Evolutionary conservation across 2,329 filamentous ascomycete species (phyloP).

Genomic region (Fusarium goolgardi): DNA sequence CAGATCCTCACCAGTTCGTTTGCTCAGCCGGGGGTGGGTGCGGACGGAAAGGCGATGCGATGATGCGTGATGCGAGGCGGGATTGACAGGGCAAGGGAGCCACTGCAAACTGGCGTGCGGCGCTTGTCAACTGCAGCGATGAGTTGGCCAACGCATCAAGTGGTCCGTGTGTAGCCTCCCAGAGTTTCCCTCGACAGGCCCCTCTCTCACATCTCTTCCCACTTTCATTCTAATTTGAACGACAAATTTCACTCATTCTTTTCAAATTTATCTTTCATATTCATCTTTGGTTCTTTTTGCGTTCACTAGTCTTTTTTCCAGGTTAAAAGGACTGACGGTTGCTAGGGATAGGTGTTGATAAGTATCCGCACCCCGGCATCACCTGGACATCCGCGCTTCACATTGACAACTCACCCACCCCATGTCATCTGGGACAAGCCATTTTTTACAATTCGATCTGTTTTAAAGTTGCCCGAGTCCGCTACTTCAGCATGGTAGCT

Average conservation of each 20-base stretch:
- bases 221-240: constrained; percentile 28
- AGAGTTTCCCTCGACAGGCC: constrained; percentile 46
- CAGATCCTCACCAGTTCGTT: constrained; percentile 41
- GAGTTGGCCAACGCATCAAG: constrained; percentile 58
- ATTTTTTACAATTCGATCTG: neutral
- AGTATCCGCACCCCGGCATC: constrained; percentile 39
- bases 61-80: constrained; percentile 41
- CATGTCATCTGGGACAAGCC: constrained; percentile 32
- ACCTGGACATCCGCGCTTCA: constrained; percentile 37
- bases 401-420: constrained; percentile 34
- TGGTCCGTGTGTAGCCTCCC: constrained; percentile 56
- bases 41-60: constrained; percentile 37
- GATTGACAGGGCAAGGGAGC: constrained; percentile 44
- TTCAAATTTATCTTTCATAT: constrained; percentile 1
- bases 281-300: constrained; percentile 5
- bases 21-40: constrained; percentile 32
- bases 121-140: constrained; percentile 57
- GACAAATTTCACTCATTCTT: constrained; percentile 7
- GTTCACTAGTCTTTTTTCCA: constrained; percentile 4
- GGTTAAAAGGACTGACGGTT: constrained; percentile 6
- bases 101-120: constrained; percentile 43
- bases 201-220: constrained; percentile 37
- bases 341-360: constrained; percentile 29
- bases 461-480: constrained; percentile 1
- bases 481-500: neutral